Conservation (phyloP, 2,329 filamentous ascomycete species). For the Calcarisporium arbuscula region DNA sequence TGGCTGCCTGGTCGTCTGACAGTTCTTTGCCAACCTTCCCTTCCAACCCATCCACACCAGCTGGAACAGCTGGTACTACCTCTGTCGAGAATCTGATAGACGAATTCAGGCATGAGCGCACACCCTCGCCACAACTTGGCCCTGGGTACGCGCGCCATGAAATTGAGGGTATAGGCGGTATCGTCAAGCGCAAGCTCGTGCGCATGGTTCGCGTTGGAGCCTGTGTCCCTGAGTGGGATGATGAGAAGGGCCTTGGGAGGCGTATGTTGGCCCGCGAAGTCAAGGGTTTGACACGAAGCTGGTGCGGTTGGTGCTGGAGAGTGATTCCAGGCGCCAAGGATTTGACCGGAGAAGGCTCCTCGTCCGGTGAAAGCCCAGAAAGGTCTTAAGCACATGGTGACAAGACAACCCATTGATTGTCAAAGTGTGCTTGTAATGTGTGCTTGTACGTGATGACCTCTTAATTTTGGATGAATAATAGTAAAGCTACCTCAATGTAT, state of each 20-base stretch:
- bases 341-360: conserved; percentile 17
- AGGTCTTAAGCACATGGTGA: too few relatives aligned
- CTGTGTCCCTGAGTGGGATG: conserved; percentile 79
- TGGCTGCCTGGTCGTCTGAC: conserved; percentile 12
- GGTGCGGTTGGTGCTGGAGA: conserved; percentile 88
- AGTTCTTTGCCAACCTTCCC: conserved; percentile 14
- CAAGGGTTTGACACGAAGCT: conserved; percentile 62
- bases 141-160: conserved; percentile 81
- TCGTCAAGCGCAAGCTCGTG: conserved; percentile 83
- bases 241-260: conserved; percentile 57
- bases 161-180: conserved; percentile 83
- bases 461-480: too few relatives aligned
- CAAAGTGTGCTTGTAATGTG: too few relatives aligned
- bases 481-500: too few relatives aligned
- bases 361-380: too few relatives aligned
- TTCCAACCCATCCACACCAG: conserved; percentile 9
- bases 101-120: conserved; percentile 29
- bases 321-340: conserved; percentile 58
- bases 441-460: too few relatives aligned
- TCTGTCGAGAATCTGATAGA: conserved; percentile 21
- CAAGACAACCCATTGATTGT: too few relatives aligned
- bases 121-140: conserved; percentile 46
- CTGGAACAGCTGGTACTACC: conserved; percentile 9
- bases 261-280: conserved; percentile 66
- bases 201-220: conserved; percentile 75